These are phyloP conservation scores for Tothia fuscella DNA, from an alignment of 2,329 filamentous ascomycete species.

Conservation along the genomic window DNA sequence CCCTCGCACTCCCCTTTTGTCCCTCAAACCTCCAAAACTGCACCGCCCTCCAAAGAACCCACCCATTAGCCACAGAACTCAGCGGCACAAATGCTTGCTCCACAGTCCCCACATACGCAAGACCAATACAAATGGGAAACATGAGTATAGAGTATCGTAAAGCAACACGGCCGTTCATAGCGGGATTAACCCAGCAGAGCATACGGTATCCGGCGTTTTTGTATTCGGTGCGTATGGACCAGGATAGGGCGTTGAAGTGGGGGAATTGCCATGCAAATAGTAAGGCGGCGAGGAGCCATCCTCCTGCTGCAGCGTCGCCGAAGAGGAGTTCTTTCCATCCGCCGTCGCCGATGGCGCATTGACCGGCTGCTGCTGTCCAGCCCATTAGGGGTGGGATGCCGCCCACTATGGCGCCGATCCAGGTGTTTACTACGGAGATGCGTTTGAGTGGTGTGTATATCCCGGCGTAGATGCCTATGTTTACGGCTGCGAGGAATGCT, in stretches of 20 bases:
- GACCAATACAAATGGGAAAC: conserved; percentile 70
- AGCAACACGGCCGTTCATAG: conserved; percentile 74
- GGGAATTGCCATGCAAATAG: conserved; percentile 97
- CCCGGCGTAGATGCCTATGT: conserved; percentile 82
- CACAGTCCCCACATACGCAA: conserved; percentile 71
- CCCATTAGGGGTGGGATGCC: conserved; percentile 95
- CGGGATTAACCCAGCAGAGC: conserved; percentile 80
- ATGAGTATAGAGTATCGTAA: conserved; percentile 76
- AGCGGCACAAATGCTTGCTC: conserved; percentile 76
- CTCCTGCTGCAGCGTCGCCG: conserved; percentile 56
- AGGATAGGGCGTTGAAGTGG: conserved; percentile 91
- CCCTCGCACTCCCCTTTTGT: conserved; percentile 65
- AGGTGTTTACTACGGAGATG: conserved; percentile 78
- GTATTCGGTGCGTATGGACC: conserved; percentile 84
- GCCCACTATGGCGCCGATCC: conserved; percentile 86
- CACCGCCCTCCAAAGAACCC: conserved; percentile 71
- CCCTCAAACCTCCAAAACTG: conserved; percentile 72
- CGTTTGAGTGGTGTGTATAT: conserved; percentile 90
- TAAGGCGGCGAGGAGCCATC: conserved; percentile 76
- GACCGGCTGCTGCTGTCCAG: conserved; percentile 88
- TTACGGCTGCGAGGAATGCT: conserved; percentile 69
- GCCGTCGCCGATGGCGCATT: conserved; percentile 48
- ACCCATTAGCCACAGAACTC: conserved; percentile 70
- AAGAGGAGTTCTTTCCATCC: conserved; percentile 64
- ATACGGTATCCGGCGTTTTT: conserved; percentile 53